A percentile compares a stretch with the other conserved stretches of the same genome.
These are phyloP conservation scores for Tolypocladium ovalisporum DNA, from an alignment of 2,329 filamentous ascomycete species.

Conservation along the genomic window DNA sequence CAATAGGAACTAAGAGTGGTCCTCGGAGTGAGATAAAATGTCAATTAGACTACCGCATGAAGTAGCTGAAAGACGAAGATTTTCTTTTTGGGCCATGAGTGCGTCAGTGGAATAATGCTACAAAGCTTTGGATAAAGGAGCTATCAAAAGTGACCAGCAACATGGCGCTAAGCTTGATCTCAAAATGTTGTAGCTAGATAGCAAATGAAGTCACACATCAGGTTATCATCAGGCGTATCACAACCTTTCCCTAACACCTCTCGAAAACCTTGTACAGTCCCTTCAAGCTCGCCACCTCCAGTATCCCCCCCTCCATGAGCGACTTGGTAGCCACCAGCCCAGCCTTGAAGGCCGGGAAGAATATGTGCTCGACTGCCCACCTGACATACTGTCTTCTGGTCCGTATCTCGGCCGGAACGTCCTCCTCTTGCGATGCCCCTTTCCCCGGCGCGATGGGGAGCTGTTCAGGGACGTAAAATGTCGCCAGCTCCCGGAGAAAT, in stretches of 20 bases:
- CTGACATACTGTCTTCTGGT: conserved; percentile 58
- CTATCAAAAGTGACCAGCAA: background rate
- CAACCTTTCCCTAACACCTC: conserved; percentile 51
- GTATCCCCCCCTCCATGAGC: conserved; percentile 60
- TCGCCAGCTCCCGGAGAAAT: conserved; percentile 77
- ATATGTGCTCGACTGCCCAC: conserved; percentile 67
- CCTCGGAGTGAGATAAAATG: background rate
- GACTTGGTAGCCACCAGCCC: conserved; percentile 71
- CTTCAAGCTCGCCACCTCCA: conserved; percentile 87
- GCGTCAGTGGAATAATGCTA: background rate
- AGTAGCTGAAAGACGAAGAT: too few relatives aligned
- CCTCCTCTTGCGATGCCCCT: conserved; percentile 21
- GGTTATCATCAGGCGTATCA: background rate
- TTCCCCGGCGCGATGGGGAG: conserved; percentile 44
- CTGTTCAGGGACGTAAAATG: conserved; percentile 83
- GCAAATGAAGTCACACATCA: background rate
- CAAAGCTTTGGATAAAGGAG: background rate
- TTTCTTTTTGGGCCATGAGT: background rate
- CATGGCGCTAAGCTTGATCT: background rate
- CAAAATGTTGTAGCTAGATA: background rate
- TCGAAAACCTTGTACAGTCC: conserved; percentile 93
- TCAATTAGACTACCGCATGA: background rate
- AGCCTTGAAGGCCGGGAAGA: conserved; percentile 83
- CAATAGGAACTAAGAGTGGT: background rate
- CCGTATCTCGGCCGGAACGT: conserved; percentile 37